These are phyloP conservation scores for Hura crepitans DNA, from an alignment of 441 rosid genomes.

Conservation along the genomic window DNA sequence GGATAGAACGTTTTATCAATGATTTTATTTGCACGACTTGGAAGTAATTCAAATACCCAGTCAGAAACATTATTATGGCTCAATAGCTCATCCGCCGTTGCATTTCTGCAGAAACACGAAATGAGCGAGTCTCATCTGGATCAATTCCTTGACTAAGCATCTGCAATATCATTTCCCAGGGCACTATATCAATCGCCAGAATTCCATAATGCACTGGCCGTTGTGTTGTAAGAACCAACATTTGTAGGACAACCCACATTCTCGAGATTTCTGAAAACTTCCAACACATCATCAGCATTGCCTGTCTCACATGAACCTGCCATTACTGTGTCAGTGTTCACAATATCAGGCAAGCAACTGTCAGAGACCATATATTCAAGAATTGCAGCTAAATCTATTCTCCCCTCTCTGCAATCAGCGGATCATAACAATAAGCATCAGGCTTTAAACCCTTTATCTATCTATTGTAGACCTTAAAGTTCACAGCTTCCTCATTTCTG, in stretches of 20 bases:
- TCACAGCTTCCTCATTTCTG: constrained; percentile 51
- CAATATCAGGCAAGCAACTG: constrained; percentile 73
- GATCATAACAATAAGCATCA: constrained; percentile 74
- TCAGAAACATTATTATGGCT: neutral
- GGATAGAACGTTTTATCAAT: neutral
- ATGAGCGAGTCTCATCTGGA: constrained; percentile 66
- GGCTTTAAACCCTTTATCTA: constrained; percentile 59
- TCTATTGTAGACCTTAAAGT: constrained; percentile 52
- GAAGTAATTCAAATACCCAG: neutral
- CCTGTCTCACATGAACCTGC: constrained; percentile 64
- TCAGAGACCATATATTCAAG: constrained; percentile 64
- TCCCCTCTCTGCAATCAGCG: constrained; percentile 68
- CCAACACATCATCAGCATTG: constrained; percentile 59
- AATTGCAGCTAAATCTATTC: constrained; percentile 67
- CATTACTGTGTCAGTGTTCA: constrained; percentile 66
- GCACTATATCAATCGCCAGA: constrained; percentile 52
- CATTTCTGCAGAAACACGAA: constrained; percentile 78
- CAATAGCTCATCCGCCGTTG: constrained; percentile 74
- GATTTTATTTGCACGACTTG: neutral
- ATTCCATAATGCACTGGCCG: constrained; percentile 72
- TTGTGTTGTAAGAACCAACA: constrained; percentile 63
- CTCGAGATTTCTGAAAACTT: constrained; percentile 55
- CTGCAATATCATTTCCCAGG: constrained; percentile 48
- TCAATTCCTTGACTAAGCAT: constrained; percentile 54
- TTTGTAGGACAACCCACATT: constrained; percentile 72